phyloP scores from a whole-genome alignment of 1,139 yeast genomes.

The Protomyces inouyei region DNA sequence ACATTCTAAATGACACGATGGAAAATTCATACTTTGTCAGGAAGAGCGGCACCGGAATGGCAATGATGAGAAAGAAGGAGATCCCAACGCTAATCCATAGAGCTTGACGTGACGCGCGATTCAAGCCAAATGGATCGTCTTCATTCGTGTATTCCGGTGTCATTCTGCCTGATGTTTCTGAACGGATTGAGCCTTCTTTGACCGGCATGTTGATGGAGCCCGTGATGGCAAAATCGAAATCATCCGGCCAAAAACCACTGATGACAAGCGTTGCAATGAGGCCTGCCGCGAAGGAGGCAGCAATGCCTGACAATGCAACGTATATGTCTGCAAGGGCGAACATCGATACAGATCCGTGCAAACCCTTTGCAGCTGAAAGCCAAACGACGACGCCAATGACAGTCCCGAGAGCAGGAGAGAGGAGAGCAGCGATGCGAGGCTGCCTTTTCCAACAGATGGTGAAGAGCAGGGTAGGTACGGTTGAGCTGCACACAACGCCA shows the following conservation, averaged over 20 bases:
- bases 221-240: slow-evolving; percentile 42
- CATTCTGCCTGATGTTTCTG: neutral
- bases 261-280: slow-evolving; percentile 6
- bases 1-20: neutral
- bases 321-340: slow-evolving; percentile 37
- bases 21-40: neutral
- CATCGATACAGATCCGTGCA: slow-evolving; percentile 31
- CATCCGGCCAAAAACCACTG: slow-evolving; percentile 40
- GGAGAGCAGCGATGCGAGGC: slow-evolving; percentile 30
- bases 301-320: slow-evolving; percentile 43
- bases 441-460: slow-evolving; percentile 45
- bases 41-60: neutral
- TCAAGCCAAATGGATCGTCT: neutral
- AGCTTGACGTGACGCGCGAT: neutral
- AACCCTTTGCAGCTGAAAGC: slow-evolving; percentile 34
- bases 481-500: slow-evolving; percentile 36
- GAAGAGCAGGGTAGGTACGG: slow-evolving; percentile 37
- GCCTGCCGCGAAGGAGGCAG: slow-evolving; percentile 37
- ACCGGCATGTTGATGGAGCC: slow-evolving; percentile 35
- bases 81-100: neutral
- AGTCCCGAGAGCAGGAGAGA: slow-evolving; percentile 37
- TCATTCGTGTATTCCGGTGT: neutral
- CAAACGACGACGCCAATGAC: slow-evolving; percentile 41
- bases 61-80: neutral
- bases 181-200: neutral